These are phyloP conservation scores for Actinomucor elegans DNA, from an alignment of 371 early-diverging fungal genomes.

Conservation along the genomic window DNA sequence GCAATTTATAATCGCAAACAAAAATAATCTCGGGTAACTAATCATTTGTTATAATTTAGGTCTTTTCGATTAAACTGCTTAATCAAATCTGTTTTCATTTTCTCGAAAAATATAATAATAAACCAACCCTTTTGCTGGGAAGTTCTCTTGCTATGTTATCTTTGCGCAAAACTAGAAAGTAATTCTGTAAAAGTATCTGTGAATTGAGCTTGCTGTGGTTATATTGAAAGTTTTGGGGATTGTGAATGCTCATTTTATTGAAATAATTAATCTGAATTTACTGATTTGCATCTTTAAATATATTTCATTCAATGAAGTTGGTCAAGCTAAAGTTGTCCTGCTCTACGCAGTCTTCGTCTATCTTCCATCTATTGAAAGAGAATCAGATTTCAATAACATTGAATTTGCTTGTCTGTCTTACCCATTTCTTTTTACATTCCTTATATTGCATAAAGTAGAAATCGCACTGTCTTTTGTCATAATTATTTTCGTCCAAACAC, in stretches of 20 bases:
- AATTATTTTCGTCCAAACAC: slow-evolving; percentile 63
- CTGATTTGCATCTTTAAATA: too few species aligned
- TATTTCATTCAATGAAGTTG: background rate
- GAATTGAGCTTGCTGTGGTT: background rate
- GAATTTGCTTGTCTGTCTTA: slow-evolving; percentile 10
- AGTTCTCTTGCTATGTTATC: background rate
- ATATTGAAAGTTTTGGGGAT: too few species aligned
- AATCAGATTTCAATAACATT: background rate
- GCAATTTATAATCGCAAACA: too few species aligned
- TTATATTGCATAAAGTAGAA: slow-evolving; percentile 61
- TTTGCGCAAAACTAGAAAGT: slow-evolving; percentile 2
- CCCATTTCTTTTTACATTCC: slow-evolving; percentile 75
- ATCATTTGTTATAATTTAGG: slow-evolving; percentile 36
- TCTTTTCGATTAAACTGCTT: slow-evolving; percentile 80
- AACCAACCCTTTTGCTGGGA: background rate
- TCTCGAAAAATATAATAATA: slow-evolving; percentile 5
- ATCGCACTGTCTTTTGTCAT: slow-evolving; percentile 59
- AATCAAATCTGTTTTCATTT: slow-evolving; percentile 9
- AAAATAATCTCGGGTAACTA: too few species aligned
- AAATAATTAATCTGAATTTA: too few species aligned
- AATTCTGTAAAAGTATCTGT: too few species aligned
- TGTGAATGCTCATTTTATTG: too few species aligned
- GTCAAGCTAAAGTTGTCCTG: slow-evolving; percentile 29
- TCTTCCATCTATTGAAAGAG: slow-evolving; percentile 32
- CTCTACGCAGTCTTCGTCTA: slow-evolving; percentile 38